A percentile compares a stretch with the other conserved stretches of the same genome.
These are phyloP conservation scores for Saccharomyces hybrid DNA, from an alignment of 1,139 yeast genomes.

Conservation along the genomic window DNA sequence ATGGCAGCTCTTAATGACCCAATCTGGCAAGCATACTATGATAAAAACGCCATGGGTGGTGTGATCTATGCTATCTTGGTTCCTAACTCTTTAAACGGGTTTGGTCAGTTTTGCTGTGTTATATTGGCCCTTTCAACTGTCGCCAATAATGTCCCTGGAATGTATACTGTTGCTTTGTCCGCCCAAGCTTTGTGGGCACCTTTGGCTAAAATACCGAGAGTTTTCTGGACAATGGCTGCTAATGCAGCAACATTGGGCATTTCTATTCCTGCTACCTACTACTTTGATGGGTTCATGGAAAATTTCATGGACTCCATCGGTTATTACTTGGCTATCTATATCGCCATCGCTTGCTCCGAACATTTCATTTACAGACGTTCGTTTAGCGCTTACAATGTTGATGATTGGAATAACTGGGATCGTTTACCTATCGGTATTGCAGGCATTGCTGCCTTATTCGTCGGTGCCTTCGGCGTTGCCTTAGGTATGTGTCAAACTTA, in stretches of 20 bases:
- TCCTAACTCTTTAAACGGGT: constrained; percentile 72
- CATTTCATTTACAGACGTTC: constrained; percentile 70
- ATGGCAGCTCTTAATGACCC: constrained; percentile 42
- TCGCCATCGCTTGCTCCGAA: constrained; percentile 61
- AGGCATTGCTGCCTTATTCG: constrained; percentile 66
- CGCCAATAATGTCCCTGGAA: constrained; percentile 84
- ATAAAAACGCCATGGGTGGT: constrained; percentile 59
- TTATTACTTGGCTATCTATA: constrained; percentile 82
- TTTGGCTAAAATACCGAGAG: constrained; percentile 66
- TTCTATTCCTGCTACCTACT: constrained; percentile 77
- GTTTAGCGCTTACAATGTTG: constrained; percentile 53
- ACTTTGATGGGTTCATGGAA: constrained; percentile 62
- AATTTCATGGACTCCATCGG: constrained; percentile 85
- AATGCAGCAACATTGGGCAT: constrained; percentile 72
- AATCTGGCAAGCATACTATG: constrained; percentile 39
- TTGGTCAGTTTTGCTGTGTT: constrained; percentile 84
- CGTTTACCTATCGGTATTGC: constrained; percentile 68
- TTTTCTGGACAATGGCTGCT: constrained; percentile 69
- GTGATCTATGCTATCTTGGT: constrained; percentile 69
- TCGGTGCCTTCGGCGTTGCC: constrained; percentile 79
- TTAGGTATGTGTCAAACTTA: constrained; percentile 80
- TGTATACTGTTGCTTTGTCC: constrained; percentile 78
- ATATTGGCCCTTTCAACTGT: constrained; percentile 72
- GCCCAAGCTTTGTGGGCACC: constrained; percentile 76
- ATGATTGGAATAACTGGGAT: constrained; percentile 47